A percentile compares a stretch with the other conserved stretches of the same genome.
These are phyloP conservation scores for Telfairia occidentalis DNA, from an alignment of 331 rosid species.

Conservation along the genomic window DNA sequence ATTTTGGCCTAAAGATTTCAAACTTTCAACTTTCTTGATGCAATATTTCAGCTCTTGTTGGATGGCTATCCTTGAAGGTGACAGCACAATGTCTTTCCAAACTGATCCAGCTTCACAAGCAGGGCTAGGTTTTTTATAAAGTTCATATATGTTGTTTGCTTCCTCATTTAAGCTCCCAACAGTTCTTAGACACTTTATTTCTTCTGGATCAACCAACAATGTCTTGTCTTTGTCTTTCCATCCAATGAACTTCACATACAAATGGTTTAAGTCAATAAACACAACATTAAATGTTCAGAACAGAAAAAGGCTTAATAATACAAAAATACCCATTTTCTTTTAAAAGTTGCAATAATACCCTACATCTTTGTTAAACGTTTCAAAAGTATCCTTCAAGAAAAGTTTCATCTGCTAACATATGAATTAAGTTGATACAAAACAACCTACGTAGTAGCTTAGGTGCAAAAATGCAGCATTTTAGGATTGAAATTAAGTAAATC, in stretches of 20 bases:
- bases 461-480: too few species aligned
- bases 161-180: slow-evolving; percentile 51
- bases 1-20: slow-evolving; percentile 10
- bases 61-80: slow-evolving; percentile 72
- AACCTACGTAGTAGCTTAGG: too few species aligned
- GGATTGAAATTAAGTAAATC: too few species aligned
- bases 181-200: slow-evolving; percentile 65
- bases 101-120: slow-evolving; percentile 60
- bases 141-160: slow-evolving; percentile 65
- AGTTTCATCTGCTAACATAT: too few species aligned
- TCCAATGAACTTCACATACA: slow-evolving; percentile 61
- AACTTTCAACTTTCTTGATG: slow-evolving; percentile 59
- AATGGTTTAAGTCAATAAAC: slow-evolving; percentile 9
- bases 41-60: slow-evolving; percentile 78
- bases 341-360: too few species aligned
- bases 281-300: too few species aligned
- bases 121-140: slow-evolving; percentile 69
- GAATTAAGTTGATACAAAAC: too few species aligned
- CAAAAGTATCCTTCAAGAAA: too few species aligned
- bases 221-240: slow-evolving; percentile 89
- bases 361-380: too few species aligned
- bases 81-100: slow-evolving; percentile 92
- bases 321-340: too few species aligned
- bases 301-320: too few species aligned
- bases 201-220: slow-evolving; percentile 80